phyloP scores from a whole-genome alignment of 208 protist genomes.

The Leptomonas seymouri region DNA sequence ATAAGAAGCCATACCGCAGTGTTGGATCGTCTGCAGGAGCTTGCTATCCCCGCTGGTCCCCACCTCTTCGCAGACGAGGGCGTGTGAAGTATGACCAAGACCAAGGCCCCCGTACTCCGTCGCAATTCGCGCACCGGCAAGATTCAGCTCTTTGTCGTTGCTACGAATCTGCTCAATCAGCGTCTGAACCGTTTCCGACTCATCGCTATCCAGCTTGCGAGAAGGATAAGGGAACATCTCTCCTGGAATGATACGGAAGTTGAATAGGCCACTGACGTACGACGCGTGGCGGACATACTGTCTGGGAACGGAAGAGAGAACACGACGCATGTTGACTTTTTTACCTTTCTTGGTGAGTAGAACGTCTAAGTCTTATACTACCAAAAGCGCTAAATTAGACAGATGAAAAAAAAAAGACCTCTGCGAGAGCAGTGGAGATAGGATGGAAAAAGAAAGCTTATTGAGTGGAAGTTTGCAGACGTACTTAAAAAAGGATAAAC shows the following conservation, averaged over 20 bases:
- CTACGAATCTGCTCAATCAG: constrained; percentile 78
- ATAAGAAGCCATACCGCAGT: constrained; percentile 68
- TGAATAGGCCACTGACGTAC: constrained; percentile 85
- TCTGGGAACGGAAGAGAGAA: constrained; percentile 24
- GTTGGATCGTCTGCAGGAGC: constrained; percentile 60
- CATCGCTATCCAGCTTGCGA: constrained; percentile 72
- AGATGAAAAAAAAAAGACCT: not conserved
- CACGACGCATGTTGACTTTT: constrained; percentile 40
- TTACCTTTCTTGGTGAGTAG: not conserved
- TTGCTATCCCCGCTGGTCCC: constrained; percentile 55
- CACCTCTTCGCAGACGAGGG: constrained; percentile 80
- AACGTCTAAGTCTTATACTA: too few species aligned
- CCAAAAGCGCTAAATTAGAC: not conserved
- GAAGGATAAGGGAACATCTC: constrained; percentile 86
- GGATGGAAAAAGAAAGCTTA: not conserved
- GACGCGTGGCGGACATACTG: constrained; percentile 53
- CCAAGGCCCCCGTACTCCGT: constrained; percentile 85
- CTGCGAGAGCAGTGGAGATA: not conserved
- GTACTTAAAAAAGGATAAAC: not conserved
- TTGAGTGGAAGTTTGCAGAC: not conserved
- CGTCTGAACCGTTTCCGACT: constrained; percentile 77
- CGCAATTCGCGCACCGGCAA: constrained; percentile 70
- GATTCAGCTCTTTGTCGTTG: constrained; percentile 62
- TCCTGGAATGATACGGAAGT: constrained; percentile 66
- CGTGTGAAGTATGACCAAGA: constrained; percentile 78